Percentiles rank a stretch among this genome's conserved stretches.
Conservation (phyloP, 2,329 filamentous ascomycete genomes). For the Ophiostoma populinum region DNA sequence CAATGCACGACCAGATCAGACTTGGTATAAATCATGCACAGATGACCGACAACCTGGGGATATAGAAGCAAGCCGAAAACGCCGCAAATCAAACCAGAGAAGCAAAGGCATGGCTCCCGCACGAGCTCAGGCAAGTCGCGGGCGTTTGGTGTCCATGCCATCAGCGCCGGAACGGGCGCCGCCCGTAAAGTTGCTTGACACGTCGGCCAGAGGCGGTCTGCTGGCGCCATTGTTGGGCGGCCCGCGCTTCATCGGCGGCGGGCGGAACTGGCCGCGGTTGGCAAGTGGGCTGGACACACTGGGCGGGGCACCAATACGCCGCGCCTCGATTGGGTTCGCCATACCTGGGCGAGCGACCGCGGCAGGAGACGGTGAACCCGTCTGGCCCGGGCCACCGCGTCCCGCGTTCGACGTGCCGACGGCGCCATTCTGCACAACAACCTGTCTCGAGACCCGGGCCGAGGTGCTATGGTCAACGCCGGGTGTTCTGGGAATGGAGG, state of each 20-base stretch:
- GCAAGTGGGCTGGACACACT: constrained; percentile 36
- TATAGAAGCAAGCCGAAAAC: too few relatives aligned
- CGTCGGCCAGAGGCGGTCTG: constrained; percentile 31
- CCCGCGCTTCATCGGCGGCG: constrained; percentile 40
- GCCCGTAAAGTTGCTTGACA: constrained; percentile 26
- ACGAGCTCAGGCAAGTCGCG: constrained; percentile 25
- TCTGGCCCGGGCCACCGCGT: too few relatives aligned
- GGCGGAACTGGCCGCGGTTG: constrained; percentile 41
- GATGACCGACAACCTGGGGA: too few relatives aligned
- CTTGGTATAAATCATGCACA: too few relatives aligned
- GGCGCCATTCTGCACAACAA: not conserved
- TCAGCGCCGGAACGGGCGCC: constrained; percentile 14
- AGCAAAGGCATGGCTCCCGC: too few relatives aligned
- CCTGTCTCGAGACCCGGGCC: not conserved
- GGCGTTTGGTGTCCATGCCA: constrained; percentile 32
- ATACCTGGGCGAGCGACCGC: too few relatives aligned
- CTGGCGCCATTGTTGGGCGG: constrained; percentile 13
- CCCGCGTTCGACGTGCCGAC: too few relatives aligned
- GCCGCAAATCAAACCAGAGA: too few relatives aligned
- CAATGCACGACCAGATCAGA: too few relatives aligned
- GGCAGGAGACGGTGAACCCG: too few relatives aligned
- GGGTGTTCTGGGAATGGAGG: constrained; percentile 75
- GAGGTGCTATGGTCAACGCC: constrained; percentile 70
- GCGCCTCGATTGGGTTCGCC: too few relatives aligned
- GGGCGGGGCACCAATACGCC: constrained; percentile 42